Evolutionary conservation across 1,284 basidiomycete species (phyloP).

Genomic region (Trichosporon coremiiforme): DNA sequence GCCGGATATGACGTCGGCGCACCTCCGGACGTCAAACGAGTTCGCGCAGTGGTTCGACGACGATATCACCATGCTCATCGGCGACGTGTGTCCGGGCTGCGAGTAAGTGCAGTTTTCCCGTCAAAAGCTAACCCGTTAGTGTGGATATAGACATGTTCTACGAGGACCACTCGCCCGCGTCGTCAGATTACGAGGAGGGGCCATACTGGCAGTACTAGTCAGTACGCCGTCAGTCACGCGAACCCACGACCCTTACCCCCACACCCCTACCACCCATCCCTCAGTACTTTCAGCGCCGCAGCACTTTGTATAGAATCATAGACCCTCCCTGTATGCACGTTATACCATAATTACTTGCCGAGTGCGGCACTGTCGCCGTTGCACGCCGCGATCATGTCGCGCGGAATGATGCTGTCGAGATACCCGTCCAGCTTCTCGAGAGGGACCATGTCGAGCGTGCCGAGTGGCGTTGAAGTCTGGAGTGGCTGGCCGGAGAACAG

Average conservation of each 20-base stretch:
- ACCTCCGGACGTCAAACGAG: constrained; percentile 11
- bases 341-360: neutral
- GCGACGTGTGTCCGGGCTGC: constrained; percentile 8
- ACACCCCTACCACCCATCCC: neutral
- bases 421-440: constrained; percentile 38
- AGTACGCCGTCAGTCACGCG: neutral
- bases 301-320: constrained; percentile 13
- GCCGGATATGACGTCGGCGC: constrained; percentile 5
- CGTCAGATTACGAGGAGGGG: constrained; percentile 9
- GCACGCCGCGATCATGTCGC: constrained; percentile 33
- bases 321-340: constrained; percentile 11
- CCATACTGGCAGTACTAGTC: constrained; percentile 5
- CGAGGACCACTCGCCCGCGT: constrained; percentile 11
- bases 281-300: neutral
- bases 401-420: constrained; percentile 34
- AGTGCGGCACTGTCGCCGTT: neutral
- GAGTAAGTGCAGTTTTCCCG: neutral
- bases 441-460: constrained; percentile 40
- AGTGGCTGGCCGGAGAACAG: constrained; percentile 43
- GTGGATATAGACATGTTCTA: constrained; percentile 14
- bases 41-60: constrained; percentile 15
- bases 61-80: constrained; percentile 11
- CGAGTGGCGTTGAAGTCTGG: constrained; percentile 41
- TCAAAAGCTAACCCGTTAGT: neutral
- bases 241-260: no score